phyloP scores from a whole-genome alignment of 345 rosid genomes.

The Fremontodendron californicum region DNA sequence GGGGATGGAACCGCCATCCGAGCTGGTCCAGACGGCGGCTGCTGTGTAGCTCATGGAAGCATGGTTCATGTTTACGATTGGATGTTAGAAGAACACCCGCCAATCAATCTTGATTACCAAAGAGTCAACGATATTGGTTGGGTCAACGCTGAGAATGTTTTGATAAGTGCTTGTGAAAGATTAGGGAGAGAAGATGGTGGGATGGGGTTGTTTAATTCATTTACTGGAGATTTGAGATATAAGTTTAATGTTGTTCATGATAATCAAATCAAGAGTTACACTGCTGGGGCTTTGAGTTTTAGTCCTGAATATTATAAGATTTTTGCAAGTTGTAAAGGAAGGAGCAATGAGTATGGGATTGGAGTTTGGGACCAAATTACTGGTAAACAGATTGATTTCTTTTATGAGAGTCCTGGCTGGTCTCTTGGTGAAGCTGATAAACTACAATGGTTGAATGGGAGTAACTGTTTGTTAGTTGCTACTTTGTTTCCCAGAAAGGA shows the following conservation, averaged over 20 bases:
- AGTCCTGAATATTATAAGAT: slow-evolving; percentile 55
- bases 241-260: slow-evolving; percentile 79
- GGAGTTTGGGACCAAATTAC: slow-evolving; percentile 96
- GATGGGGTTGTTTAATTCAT: slow-evolving; percentile 79
- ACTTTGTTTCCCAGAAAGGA: slow-evolving; percentile 95
- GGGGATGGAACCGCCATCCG: slow-evolving; percentile 97
- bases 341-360: slow-evolving; percentile 90
- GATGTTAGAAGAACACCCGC: slow-evolving; percentile 80
- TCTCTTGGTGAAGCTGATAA: slow-evolving; percentile 94
- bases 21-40: slow-evolving; percentile 91
- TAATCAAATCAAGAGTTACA: slow-evolving; percentile 65
- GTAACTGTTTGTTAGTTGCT: slow-evolving; percentile 76
- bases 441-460: slow-evolving; percentile 77
- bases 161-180: slow-evolving; percentile 71
- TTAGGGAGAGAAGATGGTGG: slow-evolving; percentile 90
- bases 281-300: slow-evolving; percentile 88
- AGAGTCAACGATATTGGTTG: slow-evolving; percentile 90
- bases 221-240: slow-evolving; percentile 63
- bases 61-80: slow-evolving; percentile 88
- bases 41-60: slow-evolving; percentile 93
- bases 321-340: slow-evolving; percentile 80
- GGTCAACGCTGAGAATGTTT: slow-evolving; percentile 55
- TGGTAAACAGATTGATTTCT: slow-evolving; percentile 83
- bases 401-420: slow-evolving; percentile 83
- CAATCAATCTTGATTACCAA: slow-evolving; percentile 77